Evolutionary conservation across 2,329 filamentous ascomycete species (phyloP), one percentile per base, ranked within the genome.

Genomic region (Hypoxylon sp.): DNA sequence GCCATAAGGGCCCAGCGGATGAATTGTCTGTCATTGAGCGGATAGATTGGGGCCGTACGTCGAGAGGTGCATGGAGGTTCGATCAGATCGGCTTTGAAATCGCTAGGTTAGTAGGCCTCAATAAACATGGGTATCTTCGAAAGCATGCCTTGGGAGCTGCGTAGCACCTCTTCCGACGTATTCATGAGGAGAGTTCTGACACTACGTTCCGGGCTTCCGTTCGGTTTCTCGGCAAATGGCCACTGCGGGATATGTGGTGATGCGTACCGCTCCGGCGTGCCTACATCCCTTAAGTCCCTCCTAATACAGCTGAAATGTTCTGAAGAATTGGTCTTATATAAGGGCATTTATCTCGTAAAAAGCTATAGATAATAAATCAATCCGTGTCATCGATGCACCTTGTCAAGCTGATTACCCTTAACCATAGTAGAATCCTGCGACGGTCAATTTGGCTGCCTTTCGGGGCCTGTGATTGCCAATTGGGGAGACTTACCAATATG

Each of bases 401-500:
- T 64, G 32, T 70, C 46, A 12, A 74, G 69, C 36, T 70, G 48
- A 53, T 65, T 69, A 16, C 51, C 65, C 38, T 71, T 72, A 14
- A 71, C 51, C 38, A 72, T 55, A 3, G 60, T 26, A 7, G 68
- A 68, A 55, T 74, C 72, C 72, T 73, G n/a, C 7, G 18, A 28
- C 4, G 6, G 16, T 72, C 38, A 71, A 49, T 52, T 32, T 40
- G 11, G 11, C 11, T 30, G 32, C n/a, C 6, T 1, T 8, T 38
- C 18, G 8, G n/a, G n/a, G 6, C 4, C 1, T 38, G 6, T 16
- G n/a, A 5, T 16, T 20, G 18, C 7, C 11, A 48, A 12, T 12
- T 26, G 28, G 20, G 7, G 20, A 2, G 53, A 74, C 73, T 72
- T 54, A 76, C 75, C 50, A 76, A 24, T 67, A 76, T 74, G 0